Base-by-base conservation (phyloP, 345 rosid species). In the Arabidopsis suecica region DNA sequence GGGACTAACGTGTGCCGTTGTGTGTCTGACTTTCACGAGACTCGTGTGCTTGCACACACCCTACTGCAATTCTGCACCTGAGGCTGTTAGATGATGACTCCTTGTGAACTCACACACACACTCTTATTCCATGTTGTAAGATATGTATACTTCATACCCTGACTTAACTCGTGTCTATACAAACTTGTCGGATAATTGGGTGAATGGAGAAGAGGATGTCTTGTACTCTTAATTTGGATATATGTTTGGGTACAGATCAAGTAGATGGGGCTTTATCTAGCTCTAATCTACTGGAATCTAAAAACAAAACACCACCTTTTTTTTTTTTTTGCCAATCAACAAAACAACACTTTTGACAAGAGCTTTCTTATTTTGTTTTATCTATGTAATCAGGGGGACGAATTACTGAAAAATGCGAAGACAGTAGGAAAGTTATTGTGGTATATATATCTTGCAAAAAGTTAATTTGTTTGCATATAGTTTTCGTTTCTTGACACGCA, bases 31-130 rank as follows among this genome's bases (percentile, higher is more conserved):
- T n/a, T 89, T 86, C 82, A 93, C 98, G 3, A 91, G 86, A 83
- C 72, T 96, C 45, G 96, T 93, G 51, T 96, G 99, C 82, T 85
- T 93, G 87, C 97, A 93, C 81, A 96, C 98, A 2, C 90, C 98
- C 30, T 96, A 93, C 73, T 96, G 99, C 83, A 91, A 93, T 75
- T 93, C 99, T 30, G 98, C 97, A 45, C 99, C 99, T 1, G 98
- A 96, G 82, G 99, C 98, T 61, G 96, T 96, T 25, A 87, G 91
- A 66, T 64, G 71, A 61, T 55, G 42, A 44, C 45, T 77, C 47
- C 57, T 60, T 41, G 67, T 60, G 62, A 34, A 11, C 55, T 30
- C 16, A 7, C 69, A 20, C 18, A 5, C 62, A 9, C 59, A 6
- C 68, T 57, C 62, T 48, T n/a, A 56, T 38, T 77, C 40, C 62